Evolutionary conservation across 768 basidiomycete genomes (phyloP).

Genomic region (Mycena vulgaris): DNA sequence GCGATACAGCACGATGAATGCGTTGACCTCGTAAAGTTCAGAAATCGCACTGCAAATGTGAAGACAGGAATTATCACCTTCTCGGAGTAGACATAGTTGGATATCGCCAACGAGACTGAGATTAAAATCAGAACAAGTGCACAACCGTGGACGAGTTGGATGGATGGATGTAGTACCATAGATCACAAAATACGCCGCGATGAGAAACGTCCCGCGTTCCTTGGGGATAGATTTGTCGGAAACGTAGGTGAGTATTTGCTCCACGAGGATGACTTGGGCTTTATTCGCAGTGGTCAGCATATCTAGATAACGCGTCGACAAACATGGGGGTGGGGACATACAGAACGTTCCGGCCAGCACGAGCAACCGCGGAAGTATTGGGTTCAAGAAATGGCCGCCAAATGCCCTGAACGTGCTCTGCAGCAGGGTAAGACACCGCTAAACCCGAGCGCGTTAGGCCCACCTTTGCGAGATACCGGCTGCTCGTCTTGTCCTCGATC

Average conservation of each 20-base stretch:
- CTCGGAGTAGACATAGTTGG: slow-evolving; percentile 18
- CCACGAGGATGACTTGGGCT: slow-evolving; percentile 24
- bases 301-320: neutral
- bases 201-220: neutral
- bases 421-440: neutral
- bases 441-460: neutral
- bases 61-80: slow-evolving; percentile 12
- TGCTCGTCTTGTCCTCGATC: slow-evolving; percentile 6
- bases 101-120: slow-evolving; percentile 15
- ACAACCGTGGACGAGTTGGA: neutral
- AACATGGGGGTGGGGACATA: neutral
- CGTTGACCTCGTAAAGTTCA: slow-evolving; percentile 7
- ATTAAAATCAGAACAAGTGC: neutral
- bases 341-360: slow-evolving; percentile 11
- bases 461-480: slow-evolving; percentile 16
- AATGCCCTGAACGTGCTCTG: slow-evolving; percentile 17
- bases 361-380: slow-evolving; percentile 4
- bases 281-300: neutral
- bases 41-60: neutral
- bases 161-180: neutral
- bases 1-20: slow-evolving; percentile 18
- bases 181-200: slow-evolving; percentile 7
- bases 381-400: slow-evolving; percentile 13
- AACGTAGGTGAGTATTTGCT: slow-evolving; percentile 17
- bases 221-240: slow-evolving; percentile 19